Evolutionary conservation across 441 rosid genomes (phyloP).

Genomic region (Brassica balearica): DNA sequence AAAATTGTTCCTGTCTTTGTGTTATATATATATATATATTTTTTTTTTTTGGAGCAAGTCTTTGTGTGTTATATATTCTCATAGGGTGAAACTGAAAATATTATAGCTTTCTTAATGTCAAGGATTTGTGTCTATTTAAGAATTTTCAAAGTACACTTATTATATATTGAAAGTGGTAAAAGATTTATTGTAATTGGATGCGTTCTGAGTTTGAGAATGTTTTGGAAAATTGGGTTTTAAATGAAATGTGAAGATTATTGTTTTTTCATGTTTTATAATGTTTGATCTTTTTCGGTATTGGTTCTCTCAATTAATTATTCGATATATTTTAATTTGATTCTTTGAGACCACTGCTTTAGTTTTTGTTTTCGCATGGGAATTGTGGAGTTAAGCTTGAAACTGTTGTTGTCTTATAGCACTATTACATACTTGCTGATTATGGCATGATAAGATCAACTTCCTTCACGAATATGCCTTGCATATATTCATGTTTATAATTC

Average conservation of each 20-base stretch:
- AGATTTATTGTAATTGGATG: constrained; percentile 22
- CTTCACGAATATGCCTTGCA: background rate
- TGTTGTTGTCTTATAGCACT: background rate
- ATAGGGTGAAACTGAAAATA: constrained; percentile 30
- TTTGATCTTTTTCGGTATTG: constrained; percentile 7
- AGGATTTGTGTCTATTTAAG: constrained; percentile 16
- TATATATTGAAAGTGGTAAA: constrained; percentile 17
- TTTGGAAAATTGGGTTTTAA: constrained; percentile 23
- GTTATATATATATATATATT: background rate
- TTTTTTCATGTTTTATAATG: background rate
- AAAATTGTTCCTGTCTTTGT: constrained; percentile 23
- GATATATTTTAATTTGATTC: constrained; percentile 11
- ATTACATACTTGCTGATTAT: background rate
- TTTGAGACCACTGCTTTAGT: constrained; percentile 12
- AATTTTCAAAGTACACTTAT: background rate
- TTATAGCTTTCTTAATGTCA: background rate
- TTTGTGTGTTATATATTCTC: constrained; percentile 7
- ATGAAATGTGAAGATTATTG: constrained; percentile 16
- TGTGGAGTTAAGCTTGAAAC: background rate
- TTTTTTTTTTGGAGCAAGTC: background rate
- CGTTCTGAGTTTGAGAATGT: constrained; percentile 7
- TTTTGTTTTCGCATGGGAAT: background rate
- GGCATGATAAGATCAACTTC: background rate
- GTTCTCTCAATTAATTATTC: constrained; percentile 6
- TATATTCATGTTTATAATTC: background rate